Conservation (phyloP, 371 early-diverging fungal genomes). For the Globomyces sp. region DNA sequence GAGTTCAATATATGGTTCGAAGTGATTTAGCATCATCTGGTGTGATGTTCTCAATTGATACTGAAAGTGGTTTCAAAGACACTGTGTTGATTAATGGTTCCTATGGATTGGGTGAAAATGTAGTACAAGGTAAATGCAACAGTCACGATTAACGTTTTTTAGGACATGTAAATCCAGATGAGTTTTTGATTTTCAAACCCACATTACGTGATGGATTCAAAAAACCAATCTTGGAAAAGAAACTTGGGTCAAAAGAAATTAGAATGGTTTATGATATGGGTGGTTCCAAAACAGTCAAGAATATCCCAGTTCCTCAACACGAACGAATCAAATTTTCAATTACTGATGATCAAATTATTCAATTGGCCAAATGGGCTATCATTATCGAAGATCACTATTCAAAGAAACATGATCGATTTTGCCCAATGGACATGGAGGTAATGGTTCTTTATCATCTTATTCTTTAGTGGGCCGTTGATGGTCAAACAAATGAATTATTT, state of each 20-base stretch:
- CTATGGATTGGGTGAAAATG: conserved; percentile 23
- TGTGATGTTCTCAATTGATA: conserved; percentile 25
- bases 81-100: conserved; percentile 17
- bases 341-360: conserved; percentile 14
- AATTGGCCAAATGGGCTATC: conserved; percentile 17
- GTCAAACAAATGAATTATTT: conserved; percentile 13
- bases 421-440: conserved; percentile 21
- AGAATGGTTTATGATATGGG: conserved; percentile 19
- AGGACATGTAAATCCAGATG: conserved; percentile 18
- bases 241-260: conserved; percentile 17
- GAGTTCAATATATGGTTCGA: conserved; percentile 21
- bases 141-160: no score
- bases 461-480: conserved; percentile 19
- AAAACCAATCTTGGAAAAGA: conserved; percentile 9
- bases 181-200: conserved; percentile 22
- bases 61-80: conserved; percentile 13
- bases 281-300: conserved; percentile 12
- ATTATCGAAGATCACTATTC: conserved; percentile 22
- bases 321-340: conserved; percentile 4
- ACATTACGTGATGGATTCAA: neutral
- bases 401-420: neutral
- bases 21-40: conserved; percentile 20
- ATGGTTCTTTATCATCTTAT: no score
- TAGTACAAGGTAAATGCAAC: conserved; percentile 15
- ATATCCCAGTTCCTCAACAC: conserved; percentile 6